Evolutionary conservation across 2,329 filamentous ascomycete species (phyloP), one percentile per base, ranked within the genome.

Genomic region (Gnomoniopsis sp.): DNA sequence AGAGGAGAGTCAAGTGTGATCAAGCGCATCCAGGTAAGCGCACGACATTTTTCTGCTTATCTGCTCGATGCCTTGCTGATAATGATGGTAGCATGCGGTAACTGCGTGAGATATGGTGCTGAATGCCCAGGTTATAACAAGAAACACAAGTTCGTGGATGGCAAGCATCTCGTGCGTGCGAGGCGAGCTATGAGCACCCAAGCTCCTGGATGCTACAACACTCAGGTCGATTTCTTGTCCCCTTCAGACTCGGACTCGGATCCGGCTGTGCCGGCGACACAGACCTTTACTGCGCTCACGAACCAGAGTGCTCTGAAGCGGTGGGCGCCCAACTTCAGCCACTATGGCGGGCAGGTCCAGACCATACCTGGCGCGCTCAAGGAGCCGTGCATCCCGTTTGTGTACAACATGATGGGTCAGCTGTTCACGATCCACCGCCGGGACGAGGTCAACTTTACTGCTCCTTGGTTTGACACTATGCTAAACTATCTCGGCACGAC

Each of bases 1-100:
- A 70, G 65, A 70, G 75, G 56, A 71, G 71, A 50, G 71, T 77
- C 59, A 74, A 78, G 69, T 81, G 79, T 61, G 78, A 81, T 64
- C 72, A 79, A 65, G 67, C 62, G 22, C 72, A 70, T 12, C 78
- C 78, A 12, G 68, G 65, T 55, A 53, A 14, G 50, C 21, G 21
- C 38, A n/a, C n/a, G n/a, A n/a, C n/a, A n/a, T n/a, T n/a, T n/a
- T 12, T 22, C 14, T 15, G n/a, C n/a, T 14, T 30, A 1, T 6
- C 36, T 6, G 11, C 14, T 14, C 19, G 1, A n/a, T 7, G 11
- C 15, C 2, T 2, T 17, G 30, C 50, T 60, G 44, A 60, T 26
- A 22, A 52, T 21, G 6, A 3, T 44, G 4, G 33, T 14, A 61
- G 59, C 36, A 15, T 76, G 75, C 56, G 67, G 65, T 23, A 77